Percentiles rank a stretch among this genome's conserved stretches.
These are phyloP conservation scores for Clonostachys rosea DNA, from an alignment of 2,329 filamentous ascomycete species.

Conservation along the genomic window DNA sequence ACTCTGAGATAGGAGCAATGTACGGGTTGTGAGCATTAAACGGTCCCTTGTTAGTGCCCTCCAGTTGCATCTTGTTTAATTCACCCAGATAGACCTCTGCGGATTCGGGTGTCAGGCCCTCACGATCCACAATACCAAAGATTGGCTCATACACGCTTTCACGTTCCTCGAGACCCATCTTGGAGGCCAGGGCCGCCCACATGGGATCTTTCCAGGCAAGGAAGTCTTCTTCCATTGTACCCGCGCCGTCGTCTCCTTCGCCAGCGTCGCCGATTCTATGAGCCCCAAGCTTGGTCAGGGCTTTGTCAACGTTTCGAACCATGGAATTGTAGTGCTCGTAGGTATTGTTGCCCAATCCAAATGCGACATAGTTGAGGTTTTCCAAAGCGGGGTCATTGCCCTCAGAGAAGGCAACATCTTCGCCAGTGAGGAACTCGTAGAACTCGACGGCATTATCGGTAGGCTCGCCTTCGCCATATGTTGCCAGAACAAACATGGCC, in stretches of 20 bases:
- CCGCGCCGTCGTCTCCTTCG: slow-evolving; percentile 95
- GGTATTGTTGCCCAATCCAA: slow-evolving; percentile 97
- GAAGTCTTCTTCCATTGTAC: slow-evolving; percentile 99
- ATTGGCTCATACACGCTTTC: slow-evolving; percentile 94
- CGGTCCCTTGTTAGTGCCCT: slow-evolving; percentile 77
- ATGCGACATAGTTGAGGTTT: slow-evolving; percentile 89
- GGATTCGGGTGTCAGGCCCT: slow-evolving; percentile 68
- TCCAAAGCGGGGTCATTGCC: slow-evolving; percentile 67
- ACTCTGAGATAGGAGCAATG: slow-evolving; percentile 89
- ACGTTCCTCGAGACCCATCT: slow-evolving; percentile 88
- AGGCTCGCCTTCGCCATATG: slow-evolving; percentile 96
- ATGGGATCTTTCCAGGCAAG: slow-evolving; percentile 99
- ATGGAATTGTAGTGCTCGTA: slow-evolving; percentile 99
- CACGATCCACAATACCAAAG: slow-evolving; percentile 75
- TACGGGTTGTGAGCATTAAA: slow-evolving; percentile 97
- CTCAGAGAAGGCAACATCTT: slow-evolving; percentile 78
- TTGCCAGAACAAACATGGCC: slow-evolving; percentile 91
- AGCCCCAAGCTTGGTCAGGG: slow-evolving; percentile 76
- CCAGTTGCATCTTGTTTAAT: slow-evolving; percentile 92
- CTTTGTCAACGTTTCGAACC: slow-evolving; percentile 86
- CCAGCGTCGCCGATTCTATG: slow-evolving; percentile 81
- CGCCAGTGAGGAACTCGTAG: slow-evolving; percentile 88
- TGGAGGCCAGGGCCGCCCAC: slow-evolving; percentile 81
- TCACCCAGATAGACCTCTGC: slow-evolving; percentile 89
- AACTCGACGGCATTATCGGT: slow-evolving; percentile 99